Base-by-base conservation (phyloP, 345 rosid genomes). In the Geranium rotundifolium region DNA sequence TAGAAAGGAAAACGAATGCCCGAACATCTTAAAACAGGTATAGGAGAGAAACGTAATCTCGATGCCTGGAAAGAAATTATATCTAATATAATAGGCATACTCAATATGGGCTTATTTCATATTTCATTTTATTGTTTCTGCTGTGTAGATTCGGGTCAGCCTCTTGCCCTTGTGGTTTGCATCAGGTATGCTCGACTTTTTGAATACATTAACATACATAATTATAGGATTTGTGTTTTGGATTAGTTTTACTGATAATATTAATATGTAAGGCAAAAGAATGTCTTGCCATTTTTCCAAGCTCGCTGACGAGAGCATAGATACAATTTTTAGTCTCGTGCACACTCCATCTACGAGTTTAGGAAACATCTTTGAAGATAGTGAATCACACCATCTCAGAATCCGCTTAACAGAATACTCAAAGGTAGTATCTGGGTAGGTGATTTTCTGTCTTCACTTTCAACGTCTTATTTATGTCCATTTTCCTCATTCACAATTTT, bases 131-230 rank as follows among this genome's bases (percentile, higher is more conserved):
- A 55, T 64, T 56, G 7, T 72, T 70, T 49, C 27, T 72, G 65
- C 65, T 63, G 64, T 55, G 58, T 82, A 90, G 95, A 80, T 90
- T 57, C 90, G 77, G 29, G 63, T 68, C 65, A 61, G 80, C 71
- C 81, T 87, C 62, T 69, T 84, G 76, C 97, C 97, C 0, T 61
- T 81, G 62, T 80, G 82, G 89, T 85, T 76, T 82, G 80, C 75
- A 67, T 78, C 87, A 67, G 97, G 97, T 90, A 77, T 62, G 74
- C 54, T 65, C 14, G 50, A 17, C 69, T 50, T 58, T 46, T 34
- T 57, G 57, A 56, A 57, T 66, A 60, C 67, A 55, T 67, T 23
- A 29, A 56, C 66, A 67, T 61, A 39, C 64, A 56, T 68, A 60
- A 29, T 59, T 54, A 19, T 59, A 30, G 17, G 55, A 56, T 65